Base-by-base conservation (phyloP, 2,329 filamentous ascomycete genomes). In the Bipolaris gigantea region DNA sequence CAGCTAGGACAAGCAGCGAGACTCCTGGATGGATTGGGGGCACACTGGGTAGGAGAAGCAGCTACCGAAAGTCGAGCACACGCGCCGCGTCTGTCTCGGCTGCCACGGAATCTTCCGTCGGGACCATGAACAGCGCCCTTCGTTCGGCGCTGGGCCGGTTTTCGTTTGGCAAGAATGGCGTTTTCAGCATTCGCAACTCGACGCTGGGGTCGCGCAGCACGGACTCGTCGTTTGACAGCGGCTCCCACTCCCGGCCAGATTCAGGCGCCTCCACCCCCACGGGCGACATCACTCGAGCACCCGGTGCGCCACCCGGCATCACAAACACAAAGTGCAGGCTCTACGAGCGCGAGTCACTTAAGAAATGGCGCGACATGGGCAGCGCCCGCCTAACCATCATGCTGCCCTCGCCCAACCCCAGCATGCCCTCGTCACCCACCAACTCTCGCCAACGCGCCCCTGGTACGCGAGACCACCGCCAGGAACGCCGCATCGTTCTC, bases 291-390 rank as follows among this genome's bases (percentile, higher is more conserved):
- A 54, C 50, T 15, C 60, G 65, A 25, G 69, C 71, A 16, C 56
- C 58, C 1, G 66, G 70, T 49, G 81, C 80, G 18, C 81, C 85
- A 18, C 74, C 87, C 19, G 89, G 87, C 49, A 86, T 90, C 53
- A 87, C 87, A 50, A 92, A 94, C 66, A 85, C 93, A 47, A 92
- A 92, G 64, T 90, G 97, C 63, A 83, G 92, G 33, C 83, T 97
- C 11, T 96, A 97, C 72, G 81, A 90, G 44, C 86, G 93, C 45
- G 88, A 92, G 55, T 79, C 79, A 9, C 80, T 84, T 1, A 80
- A 85, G 11, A 93, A 93, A 71, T 99, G 94, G 94, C 87, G 91
- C 57, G 92, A 97, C 71, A 86, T 92, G 78, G 93, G 94, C 60
- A 87, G 90, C 63, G 95, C 92, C 56, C 82, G 86, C 34, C 78